phyloP scores from a whole-genome alignment of 2,329 filamentous ascomycete species.

The Cercospora zeae-maydis region DNA sequence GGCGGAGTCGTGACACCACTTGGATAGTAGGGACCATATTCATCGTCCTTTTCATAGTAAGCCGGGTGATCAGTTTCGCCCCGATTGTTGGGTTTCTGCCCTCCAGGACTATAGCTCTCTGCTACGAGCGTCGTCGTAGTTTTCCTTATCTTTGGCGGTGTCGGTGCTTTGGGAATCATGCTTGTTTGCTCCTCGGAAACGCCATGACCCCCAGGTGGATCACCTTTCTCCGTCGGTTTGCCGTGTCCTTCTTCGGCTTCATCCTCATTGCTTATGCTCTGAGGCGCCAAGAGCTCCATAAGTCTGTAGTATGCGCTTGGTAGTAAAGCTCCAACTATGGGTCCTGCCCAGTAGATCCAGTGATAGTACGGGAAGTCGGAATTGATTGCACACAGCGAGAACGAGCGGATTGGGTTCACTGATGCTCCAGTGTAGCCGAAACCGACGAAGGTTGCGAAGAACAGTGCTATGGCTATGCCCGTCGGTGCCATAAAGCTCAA shows the following conservation, averaged over 20 bases:
- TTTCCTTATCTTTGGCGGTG: conserved; percentile 7
- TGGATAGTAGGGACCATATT: neutral
- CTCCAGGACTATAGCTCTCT: conserved; percentile 5
- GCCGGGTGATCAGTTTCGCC: neutral
- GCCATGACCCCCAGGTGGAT: neutral
- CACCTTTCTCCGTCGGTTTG: neutral
- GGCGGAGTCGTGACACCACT: conserved; percentile 3
- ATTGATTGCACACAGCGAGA: conserved; percentile 32
- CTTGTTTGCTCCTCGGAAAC: neutral
- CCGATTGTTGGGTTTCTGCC: neutral
- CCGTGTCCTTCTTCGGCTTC: neutral
- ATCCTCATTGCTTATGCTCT: neutral
- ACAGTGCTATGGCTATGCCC: conserved; percentile 27
- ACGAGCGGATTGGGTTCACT: conserved; percentile 36
- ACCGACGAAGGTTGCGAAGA: conserved; percentile 24
- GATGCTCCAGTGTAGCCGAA: conserved; percentile 34
- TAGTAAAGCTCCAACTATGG: conserved; percentile 30
- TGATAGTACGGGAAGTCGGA: conserved; percentile 31
- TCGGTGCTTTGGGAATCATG: conserved; percentile 6
- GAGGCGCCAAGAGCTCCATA: neutral
- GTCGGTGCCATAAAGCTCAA: conserved; percentile 29
- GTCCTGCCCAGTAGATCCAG: conserved; percentile 33
- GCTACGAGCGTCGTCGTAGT: neutral
- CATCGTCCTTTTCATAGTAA: conserved; percentile 1
- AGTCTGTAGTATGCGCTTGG: conserved; percentile 33